Base-by-base conservation (phyloP, 352 stramenopile genomes). In the Phytophthora niederhauseri region DNA sequence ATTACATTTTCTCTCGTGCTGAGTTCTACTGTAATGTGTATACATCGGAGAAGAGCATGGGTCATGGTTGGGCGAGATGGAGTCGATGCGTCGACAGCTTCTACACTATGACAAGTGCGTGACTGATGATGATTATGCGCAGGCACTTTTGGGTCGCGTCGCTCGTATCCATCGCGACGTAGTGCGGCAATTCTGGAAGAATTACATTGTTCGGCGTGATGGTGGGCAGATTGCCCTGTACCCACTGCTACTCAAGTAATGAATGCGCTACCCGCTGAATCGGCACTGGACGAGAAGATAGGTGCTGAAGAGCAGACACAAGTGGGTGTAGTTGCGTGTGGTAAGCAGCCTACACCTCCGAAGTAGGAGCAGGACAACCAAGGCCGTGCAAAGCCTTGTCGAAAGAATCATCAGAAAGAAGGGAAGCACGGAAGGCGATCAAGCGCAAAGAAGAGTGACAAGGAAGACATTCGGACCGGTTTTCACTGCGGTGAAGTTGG, bases 11-110 rank as follows among this genome's bases (percentile, higher is more conserved):
- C 7, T 24, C n/a, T 15, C 36, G 48, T 31, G 17, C 34, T 22
- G 46, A 69, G 22, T 69, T 64, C 17, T 69, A 69, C 34, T 63
- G 34, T 4, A 58, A 63, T 19, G 24, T 56, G 1, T 65, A 51
- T 30, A 57, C 56, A 8, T 50, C 20, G 2, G 38, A 52, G 7
- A 66, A 66, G 34, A 53, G 17, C 24, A 69, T 69, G 31, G 54
- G 64, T 17, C 4, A 8, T 69, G 53, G 53, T 7, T 59, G 11
- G 22, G 17, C 5, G 53, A 69, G 7, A 69, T 69, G 62, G 54
- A 58, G 31, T 49, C 31, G n/a, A 4, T 66, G 22, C 34, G 57
- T 2, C 8, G 49, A 3, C 34, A 66, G n/a, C 31, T 70, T 30
- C 41, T 57, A 7, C 50, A 70, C 17, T 70, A 65, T 36, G 57